Base-by-base conservation (phyloP, 75 land plant genomes). In the Adiantum capillusveneris region DNA sequence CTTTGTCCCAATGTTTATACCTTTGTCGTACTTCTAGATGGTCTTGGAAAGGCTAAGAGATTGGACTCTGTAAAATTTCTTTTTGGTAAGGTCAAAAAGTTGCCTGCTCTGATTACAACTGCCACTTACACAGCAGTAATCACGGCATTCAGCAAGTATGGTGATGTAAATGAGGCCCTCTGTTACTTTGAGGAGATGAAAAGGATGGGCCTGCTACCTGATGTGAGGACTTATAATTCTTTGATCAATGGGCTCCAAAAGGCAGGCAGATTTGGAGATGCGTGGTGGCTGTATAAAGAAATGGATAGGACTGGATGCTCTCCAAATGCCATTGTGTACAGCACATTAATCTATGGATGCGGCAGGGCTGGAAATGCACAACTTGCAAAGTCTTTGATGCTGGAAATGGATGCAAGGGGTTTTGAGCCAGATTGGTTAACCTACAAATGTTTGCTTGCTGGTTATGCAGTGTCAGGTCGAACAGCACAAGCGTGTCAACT, bases 391-490 rank as follows among this genome's bases (percentile, higher is more conserved):
- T 64, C 64, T 56, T 18, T 79, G 1, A 73, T 87, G 18, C 1
- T 29, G 9, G 68, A 75, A 44, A 84, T 84, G 84, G 68, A 58
- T 25, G 52, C 56, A 29, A 72, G 21, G 25, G 78, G 81, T 25
- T n/a, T 56, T 44, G 59, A n/a, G 22, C 84, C 84, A 6, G 75
- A 58, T 73, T 31, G 20, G 20, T 57, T 76, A 9, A 84, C 84
- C 13, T 87, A 81, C 58, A 87, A 87, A 67, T 65, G 71, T 14
- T 30, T 84, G 44, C 80, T 87, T 37, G 66, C 81, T 66, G 88
- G 84, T 11, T 76, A 65, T 59, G 56, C 71, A 56, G 80, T 73
- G 70, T 65, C 61, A 25, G 86, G 86, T 6, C 64, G 50, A 25
- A 57, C 77, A 31, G 65, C 60, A 49, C 79, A 75, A 59, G 86